phyloP scores from a whole-genome alignment of 306 rosid species.

The Potentilla sterilis region DNA sequence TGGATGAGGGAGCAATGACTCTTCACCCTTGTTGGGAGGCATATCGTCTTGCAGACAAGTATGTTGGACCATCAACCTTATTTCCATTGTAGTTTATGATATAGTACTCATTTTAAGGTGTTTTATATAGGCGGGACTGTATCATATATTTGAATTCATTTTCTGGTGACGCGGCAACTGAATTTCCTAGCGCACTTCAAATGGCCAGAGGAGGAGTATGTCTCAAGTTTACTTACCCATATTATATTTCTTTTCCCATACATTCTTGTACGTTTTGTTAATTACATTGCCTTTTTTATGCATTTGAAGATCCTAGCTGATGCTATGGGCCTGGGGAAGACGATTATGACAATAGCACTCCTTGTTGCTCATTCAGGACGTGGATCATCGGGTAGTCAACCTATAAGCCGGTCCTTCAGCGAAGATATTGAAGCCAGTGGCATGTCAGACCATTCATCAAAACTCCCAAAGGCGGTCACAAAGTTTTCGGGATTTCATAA shows the following conservation, averaged over 20 bases:
- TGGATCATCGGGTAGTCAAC: conserved; percentile 51
- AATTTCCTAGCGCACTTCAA: conserved; percentile 92
- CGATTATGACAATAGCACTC: conserved; percentile 91
- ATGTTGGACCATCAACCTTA: conserved; percentile 26
- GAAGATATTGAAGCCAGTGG: conserved; percentile 47
- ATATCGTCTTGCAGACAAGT: conserved; percentile 78
- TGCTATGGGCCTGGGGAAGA: conserved; percentile 99
- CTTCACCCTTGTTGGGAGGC: conserved; percentile 99
- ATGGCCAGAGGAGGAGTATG: conserved; percentile 97
- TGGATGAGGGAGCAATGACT: conserved; percentile 64
- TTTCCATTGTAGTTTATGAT: conserved; percentile 1
- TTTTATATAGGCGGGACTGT: conserved; percentile 58
- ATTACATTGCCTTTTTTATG: conserved; percentile 30
- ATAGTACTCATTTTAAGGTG: conserved; percentile 21
- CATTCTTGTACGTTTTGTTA: conserved; percentile 11
- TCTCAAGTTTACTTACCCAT: conserved; percentile 31
- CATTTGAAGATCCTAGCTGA: conserved; percentile 87
- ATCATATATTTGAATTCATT: conserved; percentile 79
- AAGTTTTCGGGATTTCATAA: conserved; percentile 72
- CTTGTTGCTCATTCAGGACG: conserved; percentile 68
- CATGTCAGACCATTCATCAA: conserved; percentile 30
- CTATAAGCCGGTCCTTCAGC: conserved; percentile 28
- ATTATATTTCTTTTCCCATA: background rate
- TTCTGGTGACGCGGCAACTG: conserved; percentile 86
- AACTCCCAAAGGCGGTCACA: conserved; percentile 40